A percentile compares a stretch with the other conserved stretches of the same genome.
These are phyloP conservation scores for Ophiostoma populinum DNA, from an alignment of 2,329 filamentous ascomycete genomes.

Conservation along the genomic window DNA sequence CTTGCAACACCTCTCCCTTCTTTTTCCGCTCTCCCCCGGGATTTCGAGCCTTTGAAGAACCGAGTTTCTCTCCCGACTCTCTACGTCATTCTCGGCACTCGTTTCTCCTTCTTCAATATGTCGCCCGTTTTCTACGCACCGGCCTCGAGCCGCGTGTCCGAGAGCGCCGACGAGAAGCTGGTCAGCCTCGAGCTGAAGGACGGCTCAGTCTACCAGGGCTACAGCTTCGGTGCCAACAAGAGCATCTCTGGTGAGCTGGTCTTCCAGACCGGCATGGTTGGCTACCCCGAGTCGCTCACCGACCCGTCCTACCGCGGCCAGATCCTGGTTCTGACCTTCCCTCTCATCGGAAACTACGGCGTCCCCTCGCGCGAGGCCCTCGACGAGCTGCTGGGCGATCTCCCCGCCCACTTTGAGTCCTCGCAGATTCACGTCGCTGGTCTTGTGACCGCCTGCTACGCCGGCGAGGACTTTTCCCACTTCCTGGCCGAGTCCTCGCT, in stretches of 20 bases:
- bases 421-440: conserved; percentile 85
- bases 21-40: neutral
- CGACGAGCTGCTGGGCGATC: conserved; percentile 68
- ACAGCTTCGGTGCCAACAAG: conserved; percentile 91
- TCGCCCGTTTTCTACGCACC: conserved; percentile 29
- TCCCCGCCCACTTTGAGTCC: conserved; percentile 88
- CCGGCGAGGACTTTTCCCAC: conserved; percentile 90
- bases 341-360: conserved; percentile 95
- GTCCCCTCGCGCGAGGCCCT: conserved; percentile 74
- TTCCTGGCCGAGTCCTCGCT: conserved; percentile 81
- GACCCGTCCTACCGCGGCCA: conserved; percentile 82
- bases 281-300: conserved; percentile 90
- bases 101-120: conserved; percentile 15
- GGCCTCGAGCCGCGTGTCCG: conserved; percentile 41
- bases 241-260: conserved; percentile 93
- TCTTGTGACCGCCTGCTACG: conserved; percentile 78
- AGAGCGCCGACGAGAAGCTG: conserved; percentile 36
- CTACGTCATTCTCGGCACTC: neutral
- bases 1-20: neutral
- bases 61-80: neutral
- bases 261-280: conserved; percentile 99
- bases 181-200: conserved; percentile 87
- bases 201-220: conserved; percentile 78
- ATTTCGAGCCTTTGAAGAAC: neutral
- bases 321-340: conserved; percentile 96